Evolutionary conservation across 345 rosid genomes (phyloP), one percentile per base, ranked within the genome.

Genomic region (Euphorbia tirucalli): DNA sequence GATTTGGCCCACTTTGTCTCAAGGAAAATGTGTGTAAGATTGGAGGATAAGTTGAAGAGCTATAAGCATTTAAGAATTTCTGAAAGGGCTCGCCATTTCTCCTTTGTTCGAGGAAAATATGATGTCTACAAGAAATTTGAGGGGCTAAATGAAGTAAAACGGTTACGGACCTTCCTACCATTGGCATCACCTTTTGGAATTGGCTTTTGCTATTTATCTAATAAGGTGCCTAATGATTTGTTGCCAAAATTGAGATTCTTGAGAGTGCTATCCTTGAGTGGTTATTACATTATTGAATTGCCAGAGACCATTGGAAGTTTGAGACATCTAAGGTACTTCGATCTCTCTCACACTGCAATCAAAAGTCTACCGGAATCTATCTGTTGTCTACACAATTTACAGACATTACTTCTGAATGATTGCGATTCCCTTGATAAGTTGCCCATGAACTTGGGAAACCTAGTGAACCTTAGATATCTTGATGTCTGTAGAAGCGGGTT

Each of bases 401-500:
- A 79, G 76, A 77, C 79, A n/a, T 64, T 84, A 21, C 37, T 66
- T 21, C 57, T 84, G 60, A 57, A 55, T 35, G 37, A 66, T 11
- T 81, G 87, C 11, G 11, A 11, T n/a, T 5, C 61, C 32, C 78
- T 81, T 31, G 43, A 19, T 46, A 66, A 77, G 69, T 76, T 81
- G 68, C 87, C 85, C 6, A 66, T 52, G 66, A 77, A 37, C 43
- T 74, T 81, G 61, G 65, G 74, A 24, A 81, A 78, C 14, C 72
- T 81, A 67, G 70, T 81, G 70, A 77, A 79, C 61, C 65, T 84
- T 65, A 73, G 75, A 10, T 57, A 79, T 68, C 83, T 84, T 22
- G 68, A 81, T 68, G 71, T 77, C 2, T 54, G 30, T 11, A 61
- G 63, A 60, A 74, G 41, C 21, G 77, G 81, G 57, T 66, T 59